Conservation (phyloP, 768 basidiomycete genomes). For the Mycena olivaceomarginata region DNA sequence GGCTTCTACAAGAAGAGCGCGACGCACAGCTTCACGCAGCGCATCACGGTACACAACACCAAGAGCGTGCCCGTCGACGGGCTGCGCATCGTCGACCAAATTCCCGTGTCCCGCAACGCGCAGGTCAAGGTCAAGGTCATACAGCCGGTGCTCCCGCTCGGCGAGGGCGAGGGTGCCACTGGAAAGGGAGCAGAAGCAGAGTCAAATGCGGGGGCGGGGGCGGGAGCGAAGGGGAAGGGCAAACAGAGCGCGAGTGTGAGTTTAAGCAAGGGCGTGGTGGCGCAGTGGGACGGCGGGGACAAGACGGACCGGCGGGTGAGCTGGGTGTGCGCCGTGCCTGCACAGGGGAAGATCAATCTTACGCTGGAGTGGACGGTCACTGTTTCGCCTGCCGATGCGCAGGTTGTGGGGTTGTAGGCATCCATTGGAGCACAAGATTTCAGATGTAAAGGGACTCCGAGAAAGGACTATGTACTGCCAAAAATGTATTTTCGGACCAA, state of each 20-base stretch:
- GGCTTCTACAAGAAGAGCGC: too few species aligned
- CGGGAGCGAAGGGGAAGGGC: too few species aligned
- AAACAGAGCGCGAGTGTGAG: conserved; percentile 38
- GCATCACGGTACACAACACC: conserved; percentile 60
- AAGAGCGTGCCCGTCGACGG: conserved; percentile 52
- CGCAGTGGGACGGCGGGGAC: conserved; percentile 62
- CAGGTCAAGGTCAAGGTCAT: conserved; percentile 48
- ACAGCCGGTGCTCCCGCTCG: conserved; percentile 37
- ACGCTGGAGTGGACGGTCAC: conserved; percentile 58
- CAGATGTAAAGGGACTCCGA: too few species aligned
- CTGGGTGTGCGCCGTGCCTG: background rate
- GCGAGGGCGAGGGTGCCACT: background rate
- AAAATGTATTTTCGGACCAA: too few species aligned
- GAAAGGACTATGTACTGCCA: too few species aligned
- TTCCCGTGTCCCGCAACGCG: background rate
- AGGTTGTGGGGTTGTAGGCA: conserved; percentile 48
- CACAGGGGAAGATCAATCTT: conserved; percentile 3
- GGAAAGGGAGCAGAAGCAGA: background rate
- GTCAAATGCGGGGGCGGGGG: too few species aligned
- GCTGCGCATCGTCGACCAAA: conserved; percentile 60
- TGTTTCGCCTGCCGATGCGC: conserved; percentile 48
- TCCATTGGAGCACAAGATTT: too few species aligned
- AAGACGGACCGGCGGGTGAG: conserved; percentile 56
- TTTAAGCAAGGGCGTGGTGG: conserved; percentile 53
- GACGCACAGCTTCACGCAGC: conserved; percentile 54